Evolutionary conservation across 2,329 filamentous ascomycete species (phyloP).

Genomic region (Exophiala viscosa): DNA sequence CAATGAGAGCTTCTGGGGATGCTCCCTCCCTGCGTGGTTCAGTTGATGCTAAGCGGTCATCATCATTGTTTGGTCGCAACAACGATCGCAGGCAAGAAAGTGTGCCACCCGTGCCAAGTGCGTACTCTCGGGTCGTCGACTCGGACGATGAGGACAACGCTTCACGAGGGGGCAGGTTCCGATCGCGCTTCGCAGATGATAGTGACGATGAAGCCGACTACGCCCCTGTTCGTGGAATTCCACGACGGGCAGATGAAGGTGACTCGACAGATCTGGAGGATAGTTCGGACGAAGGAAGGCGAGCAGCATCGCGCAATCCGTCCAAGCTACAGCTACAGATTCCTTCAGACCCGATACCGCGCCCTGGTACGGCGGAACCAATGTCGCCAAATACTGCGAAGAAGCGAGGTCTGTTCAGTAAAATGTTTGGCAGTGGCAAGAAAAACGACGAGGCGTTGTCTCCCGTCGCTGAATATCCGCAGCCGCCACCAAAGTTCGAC

Average conservation of each 20-base stretch:
- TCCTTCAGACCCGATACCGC: conserved; percentile 32
- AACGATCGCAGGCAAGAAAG: conserved; percentile 33
- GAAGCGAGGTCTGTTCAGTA: conserved; percentile 43
- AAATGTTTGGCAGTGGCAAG: conserved; percentile 63
- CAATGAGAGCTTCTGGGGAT: conserved; percentile 49
- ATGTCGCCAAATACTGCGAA: conserved; percentile 35
- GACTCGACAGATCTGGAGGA: conserved; percentile 62
- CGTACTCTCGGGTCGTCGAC: conserved; percentile 52
- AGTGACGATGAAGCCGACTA: conserved; percentile 66
- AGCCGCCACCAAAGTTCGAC: conserved; percentile 44
- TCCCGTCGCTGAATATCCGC: conserved; percentile 9
- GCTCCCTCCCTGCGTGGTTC: conserved; percentile 26
- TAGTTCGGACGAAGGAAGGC: conserved; percentile 52
- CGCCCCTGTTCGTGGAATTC: conserved; percentile 59
- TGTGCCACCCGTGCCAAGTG: conserved; percentile 33
- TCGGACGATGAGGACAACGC: conserved; percentile 60
- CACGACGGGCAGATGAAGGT: conserved; percentile 55
- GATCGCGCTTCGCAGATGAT: conserved; percentile 66
- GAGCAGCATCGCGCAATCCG: conserved; percentile 23
- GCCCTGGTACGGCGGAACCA: conserved; percentile 32
- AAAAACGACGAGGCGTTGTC: conserved; percentile 44
- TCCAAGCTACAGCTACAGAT: conserved; percentile 25
- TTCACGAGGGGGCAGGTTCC: conserved; percentile 38
- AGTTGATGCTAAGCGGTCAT: conserved; percentile 34
- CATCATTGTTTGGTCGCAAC: conserved; percentile 38